Evolutionary conservation across 805 yeast genomes (phyloP).

Genomic region (Zygosaccharomyces kombuchaensis): DNA sequence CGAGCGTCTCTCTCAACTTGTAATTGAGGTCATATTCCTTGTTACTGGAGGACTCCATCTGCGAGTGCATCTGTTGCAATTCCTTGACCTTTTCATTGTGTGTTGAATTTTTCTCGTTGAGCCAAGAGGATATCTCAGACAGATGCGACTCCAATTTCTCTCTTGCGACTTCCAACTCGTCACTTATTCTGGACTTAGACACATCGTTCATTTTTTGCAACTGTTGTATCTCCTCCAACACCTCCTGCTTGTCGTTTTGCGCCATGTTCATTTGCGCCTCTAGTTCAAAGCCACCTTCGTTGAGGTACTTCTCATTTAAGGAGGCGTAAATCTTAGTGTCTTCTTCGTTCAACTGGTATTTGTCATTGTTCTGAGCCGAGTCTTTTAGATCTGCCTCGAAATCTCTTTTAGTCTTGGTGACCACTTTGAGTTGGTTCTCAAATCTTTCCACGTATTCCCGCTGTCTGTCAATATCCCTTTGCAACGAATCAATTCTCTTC

Average conservation of each 20-base stretch:
- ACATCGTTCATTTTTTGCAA: conserved; percentile 37
- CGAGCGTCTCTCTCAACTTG: conserved; percentile 54
- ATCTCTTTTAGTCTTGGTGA: conserved; percentile 38
- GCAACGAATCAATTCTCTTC: conserved; percentile 47
- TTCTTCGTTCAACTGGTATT: conserved; percentile 42
- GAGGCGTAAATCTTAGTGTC: conserved; percentile 54
- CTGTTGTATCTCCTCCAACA: conserved; percentile 37
- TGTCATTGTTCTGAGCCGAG: conserved; percentile 26
- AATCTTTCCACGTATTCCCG: conserved; percentile 39
- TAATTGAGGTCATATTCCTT: conserved; percentile 61
- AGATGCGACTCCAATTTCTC: conserved; percentile 34
- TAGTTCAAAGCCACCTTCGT: conserved; percentile 54
- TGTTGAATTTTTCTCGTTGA: conserved; percentile 37
- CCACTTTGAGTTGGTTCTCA: conserved; percentile 45
- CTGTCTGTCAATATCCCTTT: conserved; percentile 52
- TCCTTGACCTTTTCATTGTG: conserved; percentile 28
- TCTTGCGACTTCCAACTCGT: conserved; percentile 33
- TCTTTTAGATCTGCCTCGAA: conserved; percentile 37
- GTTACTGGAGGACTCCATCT: conserved; percentile 37
- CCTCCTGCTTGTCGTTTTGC: conserved; percentile 43
- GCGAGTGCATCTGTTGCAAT: conserved; percentile 39
- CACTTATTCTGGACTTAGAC: conserved; percentile 34
- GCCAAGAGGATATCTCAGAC: conserved; percentile 33
- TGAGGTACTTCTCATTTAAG: conserved; percentile 53
- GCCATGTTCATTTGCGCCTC: conserved; percentile 45